phyloP scores from a whole-genome alignment of 2,329 filamentous ascomycete species.

The Blumeria graminis region DNA sequence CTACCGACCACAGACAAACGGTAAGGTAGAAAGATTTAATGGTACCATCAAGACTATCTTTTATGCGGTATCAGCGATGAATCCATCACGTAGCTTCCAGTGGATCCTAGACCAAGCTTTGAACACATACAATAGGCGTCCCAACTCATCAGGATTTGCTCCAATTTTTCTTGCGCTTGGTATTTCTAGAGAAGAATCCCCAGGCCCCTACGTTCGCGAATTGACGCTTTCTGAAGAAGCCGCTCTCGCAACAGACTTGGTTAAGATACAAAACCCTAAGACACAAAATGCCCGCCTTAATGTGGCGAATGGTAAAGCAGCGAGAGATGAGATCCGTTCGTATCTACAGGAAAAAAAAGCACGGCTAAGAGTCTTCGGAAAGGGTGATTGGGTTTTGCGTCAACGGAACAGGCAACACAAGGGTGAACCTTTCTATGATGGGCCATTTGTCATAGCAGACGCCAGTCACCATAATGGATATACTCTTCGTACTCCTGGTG shows the following conservation, averaged over 20 bases:
- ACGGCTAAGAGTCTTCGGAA: not conserved
- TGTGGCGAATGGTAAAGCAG: not conserved
- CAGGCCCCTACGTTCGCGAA: not conserved
- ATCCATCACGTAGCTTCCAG: not conserved
- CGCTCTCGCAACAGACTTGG: not conserved
- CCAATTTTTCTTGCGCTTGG: not conserved
- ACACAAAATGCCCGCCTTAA: not conserved
- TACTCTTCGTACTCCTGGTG: not conserved
- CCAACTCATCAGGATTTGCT: not conserved
- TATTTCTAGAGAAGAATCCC: not conserved
- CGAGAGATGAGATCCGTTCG: not conserved
- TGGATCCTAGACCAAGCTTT: not conserved
- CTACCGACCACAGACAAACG: not conserved
- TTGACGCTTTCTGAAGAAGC: not conserved
- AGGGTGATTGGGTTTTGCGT: not conserved
- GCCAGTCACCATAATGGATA: not conserved
- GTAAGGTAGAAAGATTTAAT: not conserved
- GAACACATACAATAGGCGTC: not conserved
- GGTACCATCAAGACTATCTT: not conserved
- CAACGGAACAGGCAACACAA: not conserved
- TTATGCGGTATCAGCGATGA: not conserved
- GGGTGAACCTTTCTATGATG: not conserved
- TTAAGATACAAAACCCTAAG: not conserved
- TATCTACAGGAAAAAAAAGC: not conserved
- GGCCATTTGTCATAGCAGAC: not conserved